A percentile compares a stretch with the other conserved stretches of the same genome.
Evolutionary conservation across 2,329 filamentous ascomycete genomes (phyloP).

Genomic region (Pseudocercospora pini-densiflorae): DNA sequence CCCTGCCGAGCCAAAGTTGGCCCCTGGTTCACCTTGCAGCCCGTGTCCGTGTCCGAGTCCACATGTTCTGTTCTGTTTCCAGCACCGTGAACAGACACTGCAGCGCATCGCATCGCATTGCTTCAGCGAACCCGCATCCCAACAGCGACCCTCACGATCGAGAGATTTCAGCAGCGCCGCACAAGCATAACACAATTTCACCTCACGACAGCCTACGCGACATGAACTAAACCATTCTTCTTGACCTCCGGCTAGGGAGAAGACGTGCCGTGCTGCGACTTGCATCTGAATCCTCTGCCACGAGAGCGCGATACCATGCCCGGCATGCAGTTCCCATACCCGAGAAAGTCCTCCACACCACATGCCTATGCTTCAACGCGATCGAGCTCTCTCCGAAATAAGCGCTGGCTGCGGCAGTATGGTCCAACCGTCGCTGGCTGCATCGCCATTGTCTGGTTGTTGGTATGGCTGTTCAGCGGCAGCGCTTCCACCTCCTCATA

Average conservation of each 20-base stretch:
- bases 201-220: not conserved
- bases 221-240: not conserved
- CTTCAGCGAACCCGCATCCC: not conserved
- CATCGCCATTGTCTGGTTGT: slow-evolving; percentile 35
- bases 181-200: not conserved
- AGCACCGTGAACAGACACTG: too few relatives aligned
- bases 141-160: slow-evolving; percentile 6
- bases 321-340: slow-evolving; percentile 85
- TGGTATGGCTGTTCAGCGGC: slow-evolving; percentile 37
- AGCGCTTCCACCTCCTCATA: slow-evolving; percentile 7
- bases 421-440: slow-evolving; percentile 52
- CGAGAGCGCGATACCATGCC: slow-evolving; percentile 27
- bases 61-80: too few relatives aligned
- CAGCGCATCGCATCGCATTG: not conserved
- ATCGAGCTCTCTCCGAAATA: slow-evolving; percentile 48
- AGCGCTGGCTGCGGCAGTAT: slow-evolving; percentile 36
- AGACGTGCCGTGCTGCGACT: slow-evolving; percentile 1
- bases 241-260: not conserved
- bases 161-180: not conserved
- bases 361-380: slow-evolving; percentile 68
- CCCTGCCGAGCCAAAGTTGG: not conserved
- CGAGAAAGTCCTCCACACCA: slow-evolving; percentile 79
- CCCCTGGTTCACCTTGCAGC: too few relatives aligned
- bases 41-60: too few relatives aligned
- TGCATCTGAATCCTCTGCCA: not conserved